Evolutionary conservation across 106 monocot genomes (phyloP).

Genomic region (Phalaenopsis aphrodite): DNA sequence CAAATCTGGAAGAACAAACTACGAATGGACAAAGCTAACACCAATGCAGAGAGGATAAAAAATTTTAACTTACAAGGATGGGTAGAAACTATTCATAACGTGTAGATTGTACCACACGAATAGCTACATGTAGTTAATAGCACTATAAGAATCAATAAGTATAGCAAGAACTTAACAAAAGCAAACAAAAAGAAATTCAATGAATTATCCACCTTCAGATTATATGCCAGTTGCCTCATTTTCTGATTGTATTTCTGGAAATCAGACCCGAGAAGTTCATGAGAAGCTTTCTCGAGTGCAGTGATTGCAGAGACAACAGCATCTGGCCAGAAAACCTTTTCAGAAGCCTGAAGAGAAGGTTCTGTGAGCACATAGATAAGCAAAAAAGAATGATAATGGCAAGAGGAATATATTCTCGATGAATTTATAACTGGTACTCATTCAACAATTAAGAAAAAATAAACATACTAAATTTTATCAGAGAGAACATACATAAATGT

Average conservation of each 20-base stretch:
- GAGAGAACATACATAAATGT: not conserved
- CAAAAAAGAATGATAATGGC: not conserved
- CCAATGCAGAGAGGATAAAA: not conserved
- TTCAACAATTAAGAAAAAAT: not conserved
- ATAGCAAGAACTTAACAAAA: not conserved
- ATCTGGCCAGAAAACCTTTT: constrained; percentile 51
- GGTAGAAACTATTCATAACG: not conserved
- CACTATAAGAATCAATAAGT: not conserved
- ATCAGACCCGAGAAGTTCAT: constrained; percentile 69
- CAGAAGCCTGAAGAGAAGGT: constrained; percentile 17
- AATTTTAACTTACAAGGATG: not conserved
- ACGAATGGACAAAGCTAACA: not conserved
- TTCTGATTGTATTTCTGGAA: constrained; percentile 94
- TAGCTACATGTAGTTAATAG: not conserved
- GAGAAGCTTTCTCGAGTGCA: constrained; percentile 63
- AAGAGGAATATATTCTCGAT: not conserved
- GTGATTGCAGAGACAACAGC: constrained; percentile 53
- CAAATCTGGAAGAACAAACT: not conserved
- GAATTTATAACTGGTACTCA: not conserved
- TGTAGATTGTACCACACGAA: not conserved
- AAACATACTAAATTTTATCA: not conserved
- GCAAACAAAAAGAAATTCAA: not conserved
- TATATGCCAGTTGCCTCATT: constrained; percentile 78
- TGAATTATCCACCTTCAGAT: constrained; percentile 60
- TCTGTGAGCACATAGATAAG: not conserved